Base-by-base conservation (phyloP, 805 yeast species). In the Lipomyces japonicus region DNA sequence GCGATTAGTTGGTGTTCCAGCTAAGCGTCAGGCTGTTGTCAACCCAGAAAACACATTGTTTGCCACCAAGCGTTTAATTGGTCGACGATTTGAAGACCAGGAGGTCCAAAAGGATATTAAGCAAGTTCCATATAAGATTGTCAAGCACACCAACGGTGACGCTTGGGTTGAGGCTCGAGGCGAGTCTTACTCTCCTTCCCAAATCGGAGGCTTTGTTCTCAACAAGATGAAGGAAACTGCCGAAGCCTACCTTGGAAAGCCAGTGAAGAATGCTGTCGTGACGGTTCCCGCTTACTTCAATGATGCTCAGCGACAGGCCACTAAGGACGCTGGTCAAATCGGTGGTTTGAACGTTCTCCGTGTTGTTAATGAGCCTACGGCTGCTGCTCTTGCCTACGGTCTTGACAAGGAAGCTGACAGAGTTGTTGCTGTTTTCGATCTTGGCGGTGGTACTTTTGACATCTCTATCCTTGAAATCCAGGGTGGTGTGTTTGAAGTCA, bases 381-480 rank as follows among this genome's bases (percentile, higher is more conserved):
- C 93, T 58, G 93, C 96, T 59, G 96, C 96, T 58, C 76, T 88
- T 66, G 96, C 96, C 59, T 88, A 88, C 73, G 96, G 96, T 75
- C 77, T 88, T 66, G 96, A 88, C 75, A 85, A 84, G 76, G 80
- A 76, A 68, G 42, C 43, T 42, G 82, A 78, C 62, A 83, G 82
- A 74, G 84, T 85, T 57, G 95, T 89, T 64, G 97, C 97, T 57
- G 97, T 89, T 61, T 89, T 90, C 76, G 97, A 89, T 75, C 79
- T 89, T 68, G 97, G 97, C 82, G 97, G 97, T 73, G 97, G 97
- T 82, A 89, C 97, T 66, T 89, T 89, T 71, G 97, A 89, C 84
- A 84, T 89, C 73, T 89, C 97, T 64, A 86, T 89, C 70, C 79
- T 89, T 68, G 97, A 90, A 78, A 90, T 89, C 65, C 96, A 90